Evolutionary conservation across 139 green algal genomes (phyloP).

Genomic region (Closterium sp.): DNA sequence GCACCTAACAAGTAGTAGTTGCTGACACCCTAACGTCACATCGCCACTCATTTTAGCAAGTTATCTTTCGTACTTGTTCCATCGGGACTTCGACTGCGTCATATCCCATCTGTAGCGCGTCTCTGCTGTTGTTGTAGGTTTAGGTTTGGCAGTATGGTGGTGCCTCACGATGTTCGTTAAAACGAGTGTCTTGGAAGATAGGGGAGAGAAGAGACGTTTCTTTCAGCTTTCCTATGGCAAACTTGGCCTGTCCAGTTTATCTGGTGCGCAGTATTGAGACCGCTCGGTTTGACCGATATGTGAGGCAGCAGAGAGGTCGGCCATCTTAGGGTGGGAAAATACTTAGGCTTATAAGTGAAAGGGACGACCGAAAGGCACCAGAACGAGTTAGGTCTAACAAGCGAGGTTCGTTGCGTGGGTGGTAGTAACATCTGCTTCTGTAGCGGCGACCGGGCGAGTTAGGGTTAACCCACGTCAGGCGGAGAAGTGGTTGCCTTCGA

Average conservation of each 20-base stretch:
- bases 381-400: not conserved
- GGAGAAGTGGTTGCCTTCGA: not conserved
- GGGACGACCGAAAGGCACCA: too few species aligned
- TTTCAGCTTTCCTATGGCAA: not conserved
- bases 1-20: not conserved
- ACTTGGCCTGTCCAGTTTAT: not conserved
- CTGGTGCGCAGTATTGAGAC: too few species aligned
- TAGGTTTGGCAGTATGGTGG: not conserved
- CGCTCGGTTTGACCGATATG: not conserved
- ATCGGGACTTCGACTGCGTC: not conserved
- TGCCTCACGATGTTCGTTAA: not conserved
- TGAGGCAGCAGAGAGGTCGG: not conserved
- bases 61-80: not conserved
- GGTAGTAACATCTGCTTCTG: not conserved
- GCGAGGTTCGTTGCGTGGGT: not conserved
- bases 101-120: not conserved
- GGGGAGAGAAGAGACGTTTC: not conserved
- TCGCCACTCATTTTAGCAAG: not conserved
- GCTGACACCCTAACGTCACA: not conserved
- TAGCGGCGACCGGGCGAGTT: not conserved
- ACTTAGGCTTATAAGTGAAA: too few species aligned
- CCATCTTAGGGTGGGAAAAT: too few species aligned
- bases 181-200: not conserved
- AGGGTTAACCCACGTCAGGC: not conserved
- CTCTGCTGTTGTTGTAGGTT: not conserved